Percentiles rank a stretch among this genome's conserved stretches.
These are phyloP conservation scores for Lathyrus sativus DNA, from an alignment of 306 rosid species.

Conservation along the genomic window DNA sequence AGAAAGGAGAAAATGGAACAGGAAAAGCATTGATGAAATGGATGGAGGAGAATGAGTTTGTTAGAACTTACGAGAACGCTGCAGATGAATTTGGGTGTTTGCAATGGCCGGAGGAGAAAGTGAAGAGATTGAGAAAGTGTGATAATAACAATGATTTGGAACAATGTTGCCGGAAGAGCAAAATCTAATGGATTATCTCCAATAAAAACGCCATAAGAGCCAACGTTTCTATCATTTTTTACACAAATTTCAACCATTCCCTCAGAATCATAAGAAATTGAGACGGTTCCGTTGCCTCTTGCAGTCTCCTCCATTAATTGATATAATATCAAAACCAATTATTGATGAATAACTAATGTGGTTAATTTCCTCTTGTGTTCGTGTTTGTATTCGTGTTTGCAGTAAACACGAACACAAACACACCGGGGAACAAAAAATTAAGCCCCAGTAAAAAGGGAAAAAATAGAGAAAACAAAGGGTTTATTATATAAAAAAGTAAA, in stretches of 20 bases:
- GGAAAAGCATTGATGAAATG: neutral
- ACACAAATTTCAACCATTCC: conserved; percentile 23
- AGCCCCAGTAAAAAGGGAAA: neutral
- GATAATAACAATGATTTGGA: conserved; percentile 32
- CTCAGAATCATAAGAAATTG: neutral
- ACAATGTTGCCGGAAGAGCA: conserved; percentile 40
- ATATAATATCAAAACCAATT: neutral
- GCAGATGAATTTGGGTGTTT: conserved; percentile 60
- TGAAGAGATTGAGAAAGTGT: conserved; percentile 8
- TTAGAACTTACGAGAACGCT: conserved; percentile 40
- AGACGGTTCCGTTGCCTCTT: neutral
- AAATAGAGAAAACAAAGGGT: neutral
- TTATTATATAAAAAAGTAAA: neutral
- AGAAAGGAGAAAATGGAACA: no score
- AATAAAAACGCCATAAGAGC: conserved; percentile 44
- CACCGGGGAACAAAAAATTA: neutral
- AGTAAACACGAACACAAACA: neutral
- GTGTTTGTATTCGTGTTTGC: neutral
- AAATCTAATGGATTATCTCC: conserved; percentile 47
- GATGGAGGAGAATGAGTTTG: neutral
- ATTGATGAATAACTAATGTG: neutral
- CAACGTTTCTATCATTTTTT: conserved; percentile 13
- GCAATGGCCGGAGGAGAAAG: conserved; percentile 54
- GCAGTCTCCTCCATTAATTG: neutral
- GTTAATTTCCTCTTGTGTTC: neutral